Evolutionary conservation across 768 basidiomycete species (phyloP), one percentile per base, ranked within the genome.

Genomic region (Lactifluus volemus): DNA sequence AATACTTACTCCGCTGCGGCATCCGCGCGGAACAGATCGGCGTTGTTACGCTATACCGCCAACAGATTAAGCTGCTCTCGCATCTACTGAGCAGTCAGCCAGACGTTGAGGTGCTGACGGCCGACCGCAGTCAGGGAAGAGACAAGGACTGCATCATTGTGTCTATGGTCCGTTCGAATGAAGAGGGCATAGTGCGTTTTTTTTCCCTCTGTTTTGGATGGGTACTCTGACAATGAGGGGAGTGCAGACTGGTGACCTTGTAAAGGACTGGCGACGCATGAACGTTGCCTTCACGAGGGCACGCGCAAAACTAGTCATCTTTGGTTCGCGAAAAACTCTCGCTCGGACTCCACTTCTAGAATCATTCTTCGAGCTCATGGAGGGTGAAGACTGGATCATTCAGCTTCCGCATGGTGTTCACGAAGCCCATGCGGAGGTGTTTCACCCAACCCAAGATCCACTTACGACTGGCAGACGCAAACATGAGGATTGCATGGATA

Each of bases 211-310:
- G 15, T n/a, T 29, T 19, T 30, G 32, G 5, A 21, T 25, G 6
- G 30, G 41, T 15, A 41, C 10, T 4, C n/a, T 50, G 6, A 17
- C 36, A 38, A 54, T 29, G 11, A 2, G 14, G 25, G 25, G 56
- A 32, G 21, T 53, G 19, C 63, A 96, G 94, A 80, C 92, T 30
- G 97, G 97, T 9, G 94, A 98, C 55, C 79, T 99, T 2, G 77
- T 98, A 29, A 92, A 89, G 67, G 97, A 99, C 70, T 98, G 96
- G 95, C 80, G 97, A 41, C 75, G 97, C 38, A 86, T 98, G 79
- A 99, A 99, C 69, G 97, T 99, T 17, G 89, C 93, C 7, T 92
- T 98, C 71, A 98, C 96, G 0, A 86, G 97, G 15, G 96, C 95
- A 0, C 84, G 87, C 57, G 82, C 83, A 38, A 99, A 99, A 74